These are phyloP conservation scores for Clavulina sp. DNA, from an alignment of 768 basidiomycete genomes.

Conservation along the genomic window DNA sequence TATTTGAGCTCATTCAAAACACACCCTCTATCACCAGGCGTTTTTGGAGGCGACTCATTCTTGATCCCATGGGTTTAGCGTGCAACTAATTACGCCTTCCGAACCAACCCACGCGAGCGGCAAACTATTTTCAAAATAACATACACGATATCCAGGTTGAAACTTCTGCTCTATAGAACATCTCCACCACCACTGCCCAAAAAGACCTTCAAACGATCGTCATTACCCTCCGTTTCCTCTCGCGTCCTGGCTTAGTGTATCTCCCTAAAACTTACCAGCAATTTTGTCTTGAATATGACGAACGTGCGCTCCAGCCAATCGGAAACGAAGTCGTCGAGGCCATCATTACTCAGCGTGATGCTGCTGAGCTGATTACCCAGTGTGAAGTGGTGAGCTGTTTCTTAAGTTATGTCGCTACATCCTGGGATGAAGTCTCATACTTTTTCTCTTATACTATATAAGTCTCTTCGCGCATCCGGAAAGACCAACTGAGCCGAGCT, in stretches of 20 bases:
- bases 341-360: conserved; percentile 97
- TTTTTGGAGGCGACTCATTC: conserved; percentile 88
- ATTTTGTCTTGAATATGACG: conserved; percentile 92
- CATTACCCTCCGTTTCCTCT: conserved; percentile 88
- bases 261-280: conserved; percentile 91
- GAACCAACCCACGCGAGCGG: conserved; percentile 85
- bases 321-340: conserved; percentile 97
- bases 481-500: conserved; percentile 81
- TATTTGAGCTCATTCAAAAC: background rate
- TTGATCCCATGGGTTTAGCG: conserved; percentile 89
- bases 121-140: background rate
- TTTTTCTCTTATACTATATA: conserved; percentile 16
- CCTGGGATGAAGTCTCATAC: background rate
- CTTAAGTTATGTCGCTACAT: background rate
- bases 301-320: conserved; percentile 91
- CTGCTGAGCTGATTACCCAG: conserved; percentile 90
- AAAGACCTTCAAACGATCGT: conserved; percentile 99
- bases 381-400: conserved; percentile 68
- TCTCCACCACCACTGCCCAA: conserved; percentile 95
- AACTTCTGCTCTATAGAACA: conserved; percentile 40
- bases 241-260: conserved; percentile 75
- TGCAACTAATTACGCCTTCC: conserved; percentile 92
- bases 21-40: conserved; percentile 33
- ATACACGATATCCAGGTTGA: background rate
- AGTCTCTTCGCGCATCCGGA: conserved; percentile 84